Percentiles rank a stretch among this genome's conserved stretches.
phyloP scores from a whole-genome alignment of 805 yeast genomes.

The Yamadazyma paraphyllophila region DNA sequence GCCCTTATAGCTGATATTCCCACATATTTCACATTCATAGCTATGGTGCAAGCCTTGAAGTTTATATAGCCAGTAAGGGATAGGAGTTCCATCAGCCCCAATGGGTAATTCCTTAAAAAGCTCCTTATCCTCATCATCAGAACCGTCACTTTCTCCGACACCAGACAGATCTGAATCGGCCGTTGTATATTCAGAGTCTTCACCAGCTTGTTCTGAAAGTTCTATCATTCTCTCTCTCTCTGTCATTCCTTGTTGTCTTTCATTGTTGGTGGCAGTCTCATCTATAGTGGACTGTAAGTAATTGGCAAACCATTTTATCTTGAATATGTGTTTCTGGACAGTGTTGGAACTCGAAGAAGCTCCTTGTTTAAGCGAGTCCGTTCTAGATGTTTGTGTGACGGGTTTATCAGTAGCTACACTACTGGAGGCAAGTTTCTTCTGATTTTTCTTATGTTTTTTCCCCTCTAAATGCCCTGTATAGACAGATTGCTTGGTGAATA shows the following conservation, averaged over 20 bases:
- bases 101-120: constrained; percentile 65
- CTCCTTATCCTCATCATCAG: constrained; percentile 24
- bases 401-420: neutral
- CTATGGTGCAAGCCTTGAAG: constrained; percentile 77
- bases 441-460: constrained; percentile 67
- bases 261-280: constrained; percentile 58
- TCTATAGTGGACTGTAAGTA: constrained; percentile 40
- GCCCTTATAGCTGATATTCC: constrained; percentile 70
- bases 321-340: constrained; percentile 30
- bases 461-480: constrained; percentile 69
- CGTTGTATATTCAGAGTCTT: constrained; percentile 40
- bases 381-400: neutral
- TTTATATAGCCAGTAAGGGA: constrained; percentile 91
- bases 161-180: constrained; percentile 26
- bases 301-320: constrained; percentile 34
- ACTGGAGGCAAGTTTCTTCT: constrained; percentile 35
- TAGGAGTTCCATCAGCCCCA: constrained; percentile 88
- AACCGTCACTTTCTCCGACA: constrained; percentile 17
- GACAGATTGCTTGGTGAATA: constrained; percentile 61
- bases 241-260: constrained; percentile 66
- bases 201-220: constrained; percentile 34
- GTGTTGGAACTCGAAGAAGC: neutral
- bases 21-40: constrained; percentile 84
- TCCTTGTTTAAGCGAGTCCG: too few relatives aligned
- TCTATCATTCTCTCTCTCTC: constrained; percentile 65